phyloP scores from a whole-genome alignment of 208 protist genomes.

The Acanthamoeba polyphaga region DNA sequence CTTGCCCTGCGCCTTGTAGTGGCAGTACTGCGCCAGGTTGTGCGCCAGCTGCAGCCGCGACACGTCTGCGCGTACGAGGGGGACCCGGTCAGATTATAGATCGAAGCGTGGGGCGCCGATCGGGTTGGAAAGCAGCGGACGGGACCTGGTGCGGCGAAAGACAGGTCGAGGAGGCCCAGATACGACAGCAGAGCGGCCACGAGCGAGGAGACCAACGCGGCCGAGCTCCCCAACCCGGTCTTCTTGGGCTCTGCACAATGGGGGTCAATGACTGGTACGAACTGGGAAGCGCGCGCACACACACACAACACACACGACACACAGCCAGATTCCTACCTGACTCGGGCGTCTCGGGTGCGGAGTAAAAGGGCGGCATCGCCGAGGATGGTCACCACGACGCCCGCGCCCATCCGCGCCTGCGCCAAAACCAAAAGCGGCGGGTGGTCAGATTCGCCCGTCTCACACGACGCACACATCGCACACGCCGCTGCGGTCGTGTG shows the following conservation, averaged over 20 bases:
- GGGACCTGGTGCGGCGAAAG: background rate
- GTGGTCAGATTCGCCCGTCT: too few species aligned
- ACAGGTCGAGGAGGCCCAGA: conserved; percentile 73
- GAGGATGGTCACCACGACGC: conserved; percentile 78
- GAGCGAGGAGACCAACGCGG: conserved; percentile 95
- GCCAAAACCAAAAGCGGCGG: background rate
- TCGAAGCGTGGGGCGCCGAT: background rate
- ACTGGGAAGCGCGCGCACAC: background rate
- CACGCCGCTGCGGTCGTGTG: background rate
- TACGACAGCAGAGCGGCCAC: conserved; percentile 92
- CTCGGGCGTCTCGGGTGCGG: background rate
- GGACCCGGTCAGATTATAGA: too few species aligned
- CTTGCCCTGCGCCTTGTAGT: conserved; percentile 96
- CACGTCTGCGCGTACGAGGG: background rate
- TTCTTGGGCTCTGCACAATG: conserved; percentile 85
- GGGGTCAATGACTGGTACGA: background rate
- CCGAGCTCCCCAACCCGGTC: conserved; percentile 96
- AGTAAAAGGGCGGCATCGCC: conserved; percentile 83
- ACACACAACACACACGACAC: background rate
- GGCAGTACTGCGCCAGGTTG: conserved; percentile 94
- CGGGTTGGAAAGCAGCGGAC: too few species aligned
- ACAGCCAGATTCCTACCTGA: background rate
- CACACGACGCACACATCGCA: too few species aligned
- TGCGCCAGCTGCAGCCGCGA: conserved; percentile 88
- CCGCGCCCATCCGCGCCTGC: conserved; percentile 4